These are phyloP conservation scores for Verticillium isaacii DNA, from an alignment of 2,329 filamentous ascomycete genomes.

Conservation along the genomic window DNA sequence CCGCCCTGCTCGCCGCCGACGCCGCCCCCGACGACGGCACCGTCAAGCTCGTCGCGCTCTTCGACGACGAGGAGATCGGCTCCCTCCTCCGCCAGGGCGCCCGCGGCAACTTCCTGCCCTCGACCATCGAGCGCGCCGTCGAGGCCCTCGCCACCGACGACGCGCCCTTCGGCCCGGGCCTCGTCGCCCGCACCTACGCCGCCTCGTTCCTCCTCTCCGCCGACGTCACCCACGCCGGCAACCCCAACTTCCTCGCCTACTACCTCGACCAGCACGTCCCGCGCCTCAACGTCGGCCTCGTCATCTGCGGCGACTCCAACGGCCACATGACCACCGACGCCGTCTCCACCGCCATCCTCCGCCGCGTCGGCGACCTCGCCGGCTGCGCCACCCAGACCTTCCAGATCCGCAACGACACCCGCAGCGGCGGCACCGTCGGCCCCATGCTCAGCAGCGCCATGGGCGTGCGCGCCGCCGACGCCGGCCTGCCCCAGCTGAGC, in stretches of 20 bases:
- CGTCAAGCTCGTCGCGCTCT: slow-evolving; percentile 88
- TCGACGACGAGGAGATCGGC: slow-evolving; percentile 96
- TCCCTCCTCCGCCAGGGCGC: slow-evolving; percentile 88
- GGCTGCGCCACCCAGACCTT: slow-evolving; percentile 76
- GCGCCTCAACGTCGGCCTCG: slow-evolving; percentile 81
- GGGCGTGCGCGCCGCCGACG: slow-evolving; percentile 80
- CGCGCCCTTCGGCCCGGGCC: slow-evolving; percentile 36
- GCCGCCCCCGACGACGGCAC: slow-evolving; percentile 55
- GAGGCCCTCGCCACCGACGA: slow-evolving; percentile 57
- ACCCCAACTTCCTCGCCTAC: slow-evolving; percentile 83
- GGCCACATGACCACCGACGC: slow-evolving; percentile 96
- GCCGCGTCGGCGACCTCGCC: slow-evolving; percentile 70
- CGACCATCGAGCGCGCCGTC: slow-evolving; percentile 74
- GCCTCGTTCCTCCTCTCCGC: slow-evolving; percentile 89
- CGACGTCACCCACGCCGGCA: slow-evolving; percentile 90
- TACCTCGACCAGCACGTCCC: slow-evolving; percentile 87
- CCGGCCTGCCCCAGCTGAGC: slow-evolving; percentile 83
- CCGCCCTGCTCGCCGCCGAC: slow-evolving; percentile 70
- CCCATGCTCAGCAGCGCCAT: slow-evolving; percentile 79
- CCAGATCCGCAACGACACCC: slow-evolving; percentile 89
- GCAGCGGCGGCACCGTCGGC: slow-evolving; percentile 91
- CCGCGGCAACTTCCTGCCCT: slow-evolving; percentile 79
- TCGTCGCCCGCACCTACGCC: slow-evolving; percentile 79
- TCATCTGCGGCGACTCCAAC: slow-evolving; percentile 77
- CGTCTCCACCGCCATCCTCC: slow-evolving; percentile 75